phyloP scores from a whole-genome alignment of 1,284 basidiomycete genomes.

The Malassezia brasiliensis region DNA sequence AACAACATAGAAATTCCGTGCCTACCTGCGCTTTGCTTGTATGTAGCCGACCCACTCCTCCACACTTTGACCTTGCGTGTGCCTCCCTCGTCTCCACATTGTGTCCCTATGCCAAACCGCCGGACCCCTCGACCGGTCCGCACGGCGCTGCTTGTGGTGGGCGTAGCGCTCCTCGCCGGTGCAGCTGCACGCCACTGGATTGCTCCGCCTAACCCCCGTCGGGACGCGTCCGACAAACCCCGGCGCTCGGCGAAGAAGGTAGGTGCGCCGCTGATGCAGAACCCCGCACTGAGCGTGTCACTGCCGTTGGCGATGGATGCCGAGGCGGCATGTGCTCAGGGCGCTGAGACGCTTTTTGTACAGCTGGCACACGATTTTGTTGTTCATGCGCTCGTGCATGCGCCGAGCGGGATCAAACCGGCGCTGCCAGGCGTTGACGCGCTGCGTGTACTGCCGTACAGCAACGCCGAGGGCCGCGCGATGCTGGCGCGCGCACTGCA shows the following conservation, averaged over 20 bases:
- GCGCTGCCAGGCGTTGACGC: not conserved
- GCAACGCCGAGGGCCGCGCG: slow-evolving; percentile 8
- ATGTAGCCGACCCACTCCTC: not conserved
- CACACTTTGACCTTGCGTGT: not conserved
- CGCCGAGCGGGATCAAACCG: not conserved
- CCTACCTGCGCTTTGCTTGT: no score
- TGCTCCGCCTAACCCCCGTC: not conserved
- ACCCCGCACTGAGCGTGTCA: slow-evolving; percentile 12
- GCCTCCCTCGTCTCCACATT: no score
- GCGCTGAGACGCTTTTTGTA: not conserved
- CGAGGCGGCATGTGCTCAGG: not conserved
- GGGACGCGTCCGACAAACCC: not conserved
- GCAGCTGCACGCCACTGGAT: not conserved
- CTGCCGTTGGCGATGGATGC: not conserved
- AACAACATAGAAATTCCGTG: no score
- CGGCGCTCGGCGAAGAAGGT: not conserved
- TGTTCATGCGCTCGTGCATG: slow-evolving; percentile 1
- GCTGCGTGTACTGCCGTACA: slow-evolving; percentile 4
- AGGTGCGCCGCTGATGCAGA: not conserved
- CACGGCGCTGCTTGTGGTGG: not conserved
- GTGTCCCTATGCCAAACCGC: not conserved
- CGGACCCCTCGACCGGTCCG: not conserved
- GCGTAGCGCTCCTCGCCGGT: not conserved
- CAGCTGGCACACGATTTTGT: not conserved
- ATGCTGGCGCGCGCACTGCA: slow-evolving; percentile 12